Conservation (phyloP, 306 rosid species). For the Ormosia emarginata region DNA sequence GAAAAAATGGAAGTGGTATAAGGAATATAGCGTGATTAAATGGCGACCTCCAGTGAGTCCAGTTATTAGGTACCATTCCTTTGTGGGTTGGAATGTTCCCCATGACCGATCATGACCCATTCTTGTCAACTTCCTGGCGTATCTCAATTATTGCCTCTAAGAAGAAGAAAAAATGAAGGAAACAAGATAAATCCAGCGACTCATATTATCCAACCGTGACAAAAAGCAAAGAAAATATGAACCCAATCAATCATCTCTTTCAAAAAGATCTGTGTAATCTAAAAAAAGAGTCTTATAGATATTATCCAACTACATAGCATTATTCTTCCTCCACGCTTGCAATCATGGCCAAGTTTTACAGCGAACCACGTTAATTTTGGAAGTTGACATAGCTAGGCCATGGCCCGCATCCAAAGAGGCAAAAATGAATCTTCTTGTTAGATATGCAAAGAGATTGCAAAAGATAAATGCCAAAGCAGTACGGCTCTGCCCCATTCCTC, state of each 20-base stretch:
- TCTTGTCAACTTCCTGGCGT: background rate
- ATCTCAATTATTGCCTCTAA: constrained; percentile 15
- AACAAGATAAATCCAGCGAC: background rate
- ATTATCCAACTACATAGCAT: background rate
- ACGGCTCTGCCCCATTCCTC: constrained; percentile 37
- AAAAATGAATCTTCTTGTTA: constrained; percentile 30
- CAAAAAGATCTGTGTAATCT: constrained; percentile 28
- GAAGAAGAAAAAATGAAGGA: background rate
- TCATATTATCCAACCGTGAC: background rate
- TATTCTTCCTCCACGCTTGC: constrained; percentile 12
- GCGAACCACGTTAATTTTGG: background rate
- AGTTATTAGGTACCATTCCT: constrained; percentile 27
- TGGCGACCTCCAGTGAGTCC: background rate
- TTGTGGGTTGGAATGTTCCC: constrained; percentile 28
- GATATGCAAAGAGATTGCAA: constrained; percentile 31
- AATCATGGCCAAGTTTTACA: constrained; percentile 17
- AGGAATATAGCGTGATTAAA: constrained; percentile 11
- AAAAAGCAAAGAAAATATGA: constrained; percentile 6
- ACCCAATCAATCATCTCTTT: constrained; percentile 17
- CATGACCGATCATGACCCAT: background rate
- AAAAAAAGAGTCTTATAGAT: constrained; percentile 10
- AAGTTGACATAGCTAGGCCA: constrained; percentile 19
- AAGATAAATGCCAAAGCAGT: constrained; percentile 34
- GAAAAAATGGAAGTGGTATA: background rate
- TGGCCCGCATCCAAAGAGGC: constrained; percentile 7